Base-by-base conservation (phyloP, 306 rosid genomes). In the Adenanthera pavonina region DNA sequence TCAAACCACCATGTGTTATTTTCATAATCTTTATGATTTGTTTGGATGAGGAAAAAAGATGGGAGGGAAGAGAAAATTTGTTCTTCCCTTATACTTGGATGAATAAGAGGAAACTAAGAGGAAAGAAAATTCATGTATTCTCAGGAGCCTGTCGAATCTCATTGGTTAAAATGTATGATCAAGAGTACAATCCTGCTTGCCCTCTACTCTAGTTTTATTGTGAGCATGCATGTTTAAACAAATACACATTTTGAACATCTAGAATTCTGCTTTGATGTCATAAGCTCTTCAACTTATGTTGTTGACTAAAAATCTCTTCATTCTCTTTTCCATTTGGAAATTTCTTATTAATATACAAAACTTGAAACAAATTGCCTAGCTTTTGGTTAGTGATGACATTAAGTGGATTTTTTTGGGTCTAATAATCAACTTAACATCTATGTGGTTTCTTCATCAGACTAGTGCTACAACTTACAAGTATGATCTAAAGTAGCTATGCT, bases 381-480 rank as follows among this genome's bases (percentile, higher is more conserved):
- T 93, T 96, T 91, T 96, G 99, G 99, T 14, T 91, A 84, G 99
- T 96, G 78, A 88, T 92, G 81, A 93, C 99, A 12, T 85, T 91
- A 17, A 96, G 99, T 74, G 99, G 99, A 76, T 25, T 25, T 65
- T 92, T 88, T 85, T 93, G 89, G 99, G 99, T 74, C 91, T 96
- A 73, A 98, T 94, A 41, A 96, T 96, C 84, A 93, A 98, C 89
- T 96, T 96, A 89, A 89, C 99, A n/a, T 96, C 99, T 30, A 92
- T 96, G 99, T 93, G 99, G 99, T 96, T 91, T 98, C 93, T 89
- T 25, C 98, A 91, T 87, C 97, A 96, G 85, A 96, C 99, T 8
- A 92, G 99, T 72, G 99, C 99, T 65, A 93, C 99, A 59, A 96
- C 99, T 20, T 96, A 96, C 91, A 93, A 98, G 99, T 96, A 65